Conservation (phyloP, 805 yeast species). For the Lipomyces yamadae region DNA sequence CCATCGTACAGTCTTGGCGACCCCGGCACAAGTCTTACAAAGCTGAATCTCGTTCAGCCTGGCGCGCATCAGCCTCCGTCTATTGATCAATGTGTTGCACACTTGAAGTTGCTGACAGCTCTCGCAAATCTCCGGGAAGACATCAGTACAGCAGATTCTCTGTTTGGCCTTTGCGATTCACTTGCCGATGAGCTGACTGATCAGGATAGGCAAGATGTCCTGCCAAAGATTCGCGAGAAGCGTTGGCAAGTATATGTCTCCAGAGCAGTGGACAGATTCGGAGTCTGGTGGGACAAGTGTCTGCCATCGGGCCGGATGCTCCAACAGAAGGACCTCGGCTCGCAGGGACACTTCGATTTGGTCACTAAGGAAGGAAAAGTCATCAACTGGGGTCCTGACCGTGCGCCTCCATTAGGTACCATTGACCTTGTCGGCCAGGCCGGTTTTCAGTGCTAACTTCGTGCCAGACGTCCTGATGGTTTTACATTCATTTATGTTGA, state of each 20-base stretch:
- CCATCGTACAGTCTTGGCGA: conserved; percentile 5
- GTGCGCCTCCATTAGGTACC: conserved; percentile 6
- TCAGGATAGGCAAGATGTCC: not conserved
- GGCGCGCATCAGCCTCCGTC: conserved; percentile 2
- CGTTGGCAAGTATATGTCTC: conserved; percentile 10
- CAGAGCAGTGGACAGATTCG: conserved; percentile 6
- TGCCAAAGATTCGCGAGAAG: conserved; percentile 12
- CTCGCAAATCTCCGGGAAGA: conserved; percentile 10
- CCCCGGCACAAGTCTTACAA: not conserved
- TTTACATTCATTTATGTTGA: conserved; percentile 37
- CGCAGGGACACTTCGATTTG: conserved; percentile 7
- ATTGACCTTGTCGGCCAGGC: not conserved
- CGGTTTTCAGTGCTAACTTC: not conserved
- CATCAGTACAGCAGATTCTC: conserved; percentile 4
- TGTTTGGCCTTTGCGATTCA: conserved; percentile 4
- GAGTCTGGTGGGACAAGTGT: conserved; percentile 8
- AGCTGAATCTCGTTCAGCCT: conserved; percentile 4
- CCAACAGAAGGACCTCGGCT: conserved; percentile 3
- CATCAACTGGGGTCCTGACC: conserved; percentile 11
- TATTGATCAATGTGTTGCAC: conserved; percentile 5
- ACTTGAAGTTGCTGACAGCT: conserved; percentile 6
- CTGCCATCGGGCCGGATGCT: conserved; percentile 9
- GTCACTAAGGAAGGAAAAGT: not conserved
- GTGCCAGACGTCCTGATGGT: conserved; percentile 37
- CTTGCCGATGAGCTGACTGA: not conserved